These are phyloP conservation scores for Penicillium expansum DNA, from an alignment of 2,329 filamentous ascomycete species.

Conservation along the genomic window DNA sequence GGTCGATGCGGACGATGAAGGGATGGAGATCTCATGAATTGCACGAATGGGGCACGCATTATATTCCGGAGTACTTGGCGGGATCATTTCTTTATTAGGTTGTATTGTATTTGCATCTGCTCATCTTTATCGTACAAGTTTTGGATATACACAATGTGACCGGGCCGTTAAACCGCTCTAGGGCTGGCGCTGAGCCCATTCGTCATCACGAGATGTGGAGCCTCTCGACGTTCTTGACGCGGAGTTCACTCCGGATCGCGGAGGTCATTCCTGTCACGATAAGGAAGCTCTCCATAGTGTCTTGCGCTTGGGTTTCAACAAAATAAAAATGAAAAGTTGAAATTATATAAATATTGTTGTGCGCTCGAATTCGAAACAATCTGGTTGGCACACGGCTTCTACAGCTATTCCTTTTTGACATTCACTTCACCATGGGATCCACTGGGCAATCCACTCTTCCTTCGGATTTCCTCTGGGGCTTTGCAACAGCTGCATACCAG, in stretches of 20 bases:
- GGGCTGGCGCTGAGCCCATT: constrained; percentile 5
- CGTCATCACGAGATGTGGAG: constrained; percentile 10
- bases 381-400: not conserved
- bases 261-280: constrained; percentile 27
- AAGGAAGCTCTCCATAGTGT: constrained; percentile 18
- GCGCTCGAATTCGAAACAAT: not conserved
- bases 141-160: constrained; percentile 6
- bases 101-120: constrained; percentile 1
- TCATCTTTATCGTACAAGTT: not conserved
- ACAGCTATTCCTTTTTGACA: not conserved
- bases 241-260: constrained; percentile 23
- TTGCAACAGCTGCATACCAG: constrained; percentile 81
- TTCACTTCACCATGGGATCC: constrained; percentile 27
- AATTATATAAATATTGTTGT: constrained; percentile 13
- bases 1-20: constrained; percentile 48
- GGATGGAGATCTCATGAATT: constrained; percentile 46
- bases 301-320: constrained; percentile 1
- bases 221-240: constrained; percentile 19
- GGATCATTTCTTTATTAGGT: constrained; percentile 5
- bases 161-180: constrained; percentile 13
- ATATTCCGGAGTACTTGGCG: constrained; percentile 20
- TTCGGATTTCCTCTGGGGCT: constrained; percentile 73
- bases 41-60: constrained; percentile 20
- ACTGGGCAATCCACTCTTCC: constrained; percentile 48
- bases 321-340: not conserved